Percentiles rank a stretch among this genome's conserved stretches.
Conservation (phyloP, 1,284 basidiomycete genomes). For the Rhodofomes roseus region DNA sequence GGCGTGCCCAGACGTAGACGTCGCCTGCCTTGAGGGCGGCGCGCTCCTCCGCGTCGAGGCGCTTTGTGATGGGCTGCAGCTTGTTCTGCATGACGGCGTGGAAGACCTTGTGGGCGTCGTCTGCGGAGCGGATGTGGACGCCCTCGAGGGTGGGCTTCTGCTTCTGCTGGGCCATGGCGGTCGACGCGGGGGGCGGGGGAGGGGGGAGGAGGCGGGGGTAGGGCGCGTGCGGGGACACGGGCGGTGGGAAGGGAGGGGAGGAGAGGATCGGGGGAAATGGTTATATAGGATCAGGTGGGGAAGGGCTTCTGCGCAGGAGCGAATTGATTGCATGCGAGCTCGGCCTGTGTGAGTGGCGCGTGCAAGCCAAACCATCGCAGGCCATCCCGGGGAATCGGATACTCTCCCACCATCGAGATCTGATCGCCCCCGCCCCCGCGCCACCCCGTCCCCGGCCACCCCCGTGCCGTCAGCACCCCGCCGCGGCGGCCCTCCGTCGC, state of each 20-base stretch:
- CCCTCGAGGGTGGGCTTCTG: conserved; percentile 36
- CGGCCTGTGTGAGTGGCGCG: conserved; percentile 9
- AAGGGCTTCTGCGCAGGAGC: conserved; percentile 1
- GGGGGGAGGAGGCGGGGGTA: conserved; percentile 10
- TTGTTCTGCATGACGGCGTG: conserved; percentile 36
- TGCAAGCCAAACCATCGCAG: conserved; percentile 8
- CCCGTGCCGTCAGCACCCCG: neutral
- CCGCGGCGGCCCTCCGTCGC: neutral
- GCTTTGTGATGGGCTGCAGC: conserved; percentile 36
- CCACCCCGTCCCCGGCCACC: neutral
- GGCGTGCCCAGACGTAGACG: conserved; percentile 44
- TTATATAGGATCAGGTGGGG: conserved; percentile 23
- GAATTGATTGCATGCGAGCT: neutral
- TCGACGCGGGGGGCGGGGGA: conserved; percentile 6
- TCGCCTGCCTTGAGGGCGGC: conserved; percentile 36
- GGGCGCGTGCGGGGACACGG: conserved; percentile 11
- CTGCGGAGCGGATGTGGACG: conserved; percentile 36
- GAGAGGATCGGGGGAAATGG: conserved; percentile 15
- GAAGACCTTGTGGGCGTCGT: conserved; percentile 42
- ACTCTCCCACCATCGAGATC: conserved; percentile 8
- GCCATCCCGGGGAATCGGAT: conserved; percentile 5
- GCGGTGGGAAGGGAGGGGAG: conserved; percentile 15
- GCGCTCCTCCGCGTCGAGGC: conserved; percentile 40
- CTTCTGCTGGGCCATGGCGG: conserved; percentile 18
- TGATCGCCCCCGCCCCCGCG: conserved; percentile 8